Conservation (phyloP, 768 basidiomycete species). For the Boletus eberwhitei region DNA sequence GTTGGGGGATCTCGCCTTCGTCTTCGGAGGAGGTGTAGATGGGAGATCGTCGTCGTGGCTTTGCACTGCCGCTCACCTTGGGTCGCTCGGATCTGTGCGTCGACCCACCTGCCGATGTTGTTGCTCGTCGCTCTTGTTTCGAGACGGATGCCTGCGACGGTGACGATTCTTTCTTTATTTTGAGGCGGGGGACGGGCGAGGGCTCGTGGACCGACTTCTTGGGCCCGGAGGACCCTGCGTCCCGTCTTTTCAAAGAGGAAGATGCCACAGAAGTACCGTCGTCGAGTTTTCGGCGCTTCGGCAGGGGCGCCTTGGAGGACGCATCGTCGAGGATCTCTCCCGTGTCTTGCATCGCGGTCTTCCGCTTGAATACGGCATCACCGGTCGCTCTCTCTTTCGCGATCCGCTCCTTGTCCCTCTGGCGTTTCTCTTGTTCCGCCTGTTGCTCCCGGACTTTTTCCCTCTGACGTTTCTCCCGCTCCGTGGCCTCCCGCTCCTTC, state of each 20-base stretch:
- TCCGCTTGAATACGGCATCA: conserved; percentile 37
- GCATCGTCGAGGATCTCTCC: conserved; percentile 30
- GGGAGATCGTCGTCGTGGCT: conserved; percentile 52
- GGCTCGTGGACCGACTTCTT: conserved; percentile 38
- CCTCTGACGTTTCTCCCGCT: conserved; percentile 24
- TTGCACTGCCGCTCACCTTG: conserved; percentile 24
- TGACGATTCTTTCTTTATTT: conserved; percentile 39
- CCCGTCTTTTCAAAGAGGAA: conserved; percentile 19
- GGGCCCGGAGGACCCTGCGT: conserved; percentile 23
- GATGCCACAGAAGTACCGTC: conserved; percentile 22
- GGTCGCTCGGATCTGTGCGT: conserved; percentile 20
- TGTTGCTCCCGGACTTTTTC: conserved; percentile 24
- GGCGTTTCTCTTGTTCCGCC: conserved; percentile 17
- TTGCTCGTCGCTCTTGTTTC: conserved; percentile 11
- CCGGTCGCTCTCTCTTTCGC: conserved; percentile 20
- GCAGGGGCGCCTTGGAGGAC: conserved; percentile 8
- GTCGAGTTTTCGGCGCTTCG: conserved; percentile 46
- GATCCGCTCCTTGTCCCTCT: conserved; percentile 24
- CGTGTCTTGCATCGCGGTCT: conserved; percentile 30
- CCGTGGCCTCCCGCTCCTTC: conserved; percentile 20
- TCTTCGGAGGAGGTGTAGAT: conserved; percentile 69
- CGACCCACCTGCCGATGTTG: not conserved
- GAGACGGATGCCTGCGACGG: conserved; percentile 16
- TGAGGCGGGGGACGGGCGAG: conserved; percentile 25
- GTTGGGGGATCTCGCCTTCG: conserved; percentile 42